Evolutionary conservation across 345 rosid genomes (phyloP), one percentile per base, ranked within the genome.

Genomic region (Aquilaria malaccensis): DNA sequence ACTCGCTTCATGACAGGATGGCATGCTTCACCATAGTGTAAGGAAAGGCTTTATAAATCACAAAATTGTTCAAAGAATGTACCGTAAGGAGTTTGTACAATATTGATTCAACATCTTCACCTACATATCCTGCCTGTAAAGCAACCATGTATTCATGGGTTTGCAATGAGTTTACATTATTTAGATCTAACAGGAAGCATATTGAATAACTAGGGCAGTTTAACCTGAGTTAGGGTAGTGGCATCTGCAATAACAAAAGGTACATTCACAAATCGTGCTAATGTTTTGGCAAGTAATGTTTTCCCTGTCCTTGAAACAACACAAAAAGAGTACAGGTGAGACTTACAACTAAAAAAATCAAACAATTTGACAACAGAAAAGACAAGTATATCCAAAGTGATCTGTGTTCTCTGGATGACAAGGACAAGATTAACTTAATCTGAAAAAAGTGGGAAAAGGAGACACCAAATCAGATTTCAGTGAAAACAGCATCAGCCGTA

Each of bases 31-130:
- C 5, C 31, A 61, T 2, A 47, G 48, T 30, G 57, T 32, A 45
- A 59, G 7, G 43, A 45, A 57, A 48, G 33, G 30, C 52, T 13
- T 56, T 54, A 53, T 31, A 46, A 62, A 55, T 53, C 57, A 48
- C 14, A 54, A 52, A 30, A 56, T 32, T 43, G 51, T 60, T 41
- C 29, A 37, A 30, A 63, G 55, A 67, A 63, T 64, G 70, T 79
- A 91, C 99, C 65, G 76, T 80, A 52, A 91, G 94, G 53, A 95
- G 98, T 80, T 95, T 95, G 88, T 88, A 88, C 77, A 95, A 78
- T 79, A 95, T 88, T 74, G 98, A 87, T 77, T 95, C 99, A 71
- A 95, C 99, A 76, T 91, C 99, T 78, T 95, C 98, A 65, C 99
- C 99, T 6, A 91, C 99, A 72, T 95, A 95, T 68, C 99, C 98